Conservation (phyloP, 305 asterid species). For the Nicotiana rustica region DNA sequence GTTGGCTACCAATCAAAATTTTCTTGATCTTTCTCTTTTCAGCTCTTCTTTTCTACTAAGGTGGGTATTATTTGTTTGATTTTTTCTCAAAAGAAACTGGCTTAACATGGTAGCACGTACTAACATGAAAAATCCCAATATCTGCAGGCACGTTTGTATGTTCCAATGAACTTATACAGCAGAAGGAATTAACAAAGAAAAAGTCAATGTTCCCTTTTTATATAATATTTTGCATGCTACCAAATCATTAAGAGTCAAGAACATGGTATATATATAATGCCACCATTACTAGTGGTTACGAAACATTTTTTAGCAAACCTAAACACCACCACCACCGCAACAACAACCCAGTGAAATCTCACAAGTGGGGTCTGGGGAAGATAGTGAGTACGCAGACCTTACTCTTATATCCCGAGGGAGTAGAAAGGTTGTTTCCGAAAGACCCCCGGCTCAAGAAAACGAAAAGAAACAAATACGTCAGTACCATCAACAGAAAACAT, state of each 20-base stretch:
- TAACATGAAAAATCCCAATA: background rate
- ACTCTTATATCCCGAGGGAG: too few relatives aligned
- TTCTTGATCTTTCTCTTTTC: constrained; percentile 23
- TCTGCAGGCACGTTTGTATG: constrained; percentile 24
- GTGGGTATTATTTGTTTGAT: background rate
- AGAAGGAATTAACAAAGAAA: background rate
- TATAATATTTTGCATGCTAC: background rate
- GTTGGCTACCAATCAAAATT: background rate
- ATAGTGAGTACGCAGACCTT: too few relatives aligned
- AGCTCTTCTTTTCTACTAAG: constrained; percentile 31
- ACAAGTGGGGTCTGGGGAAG: too few relatives aligned
- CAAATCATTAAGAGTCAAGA: background rate
- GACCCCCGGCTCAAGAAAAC: too few relatives aligned
- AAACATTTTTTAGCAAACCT: too few relatives aligned
- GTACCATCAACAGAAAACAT: too few relatives aligned
- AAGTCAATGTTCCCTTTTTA: background rate
- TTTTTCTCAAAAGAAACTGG: background rate
- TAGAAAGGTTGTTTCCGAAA: too few relatives aligned
- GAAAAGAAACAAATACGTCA: too few relatives aligned
- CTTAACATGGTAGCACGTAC: constrained; percentile 47
- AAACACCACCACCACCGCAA: too few relatives aligned
- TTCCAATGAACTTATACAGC: background rate
- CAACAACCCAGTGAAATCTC: too few relatives aligned
- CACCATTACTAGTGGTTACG: too few relatives aligned
- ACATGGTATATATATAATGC: background rate